A percentile compares a stretch with the other conserved stretches of the same genome.
phyloP scores from a whole-genome alignment of 306 rosid genomes.

The Morella rubra region DNA sequence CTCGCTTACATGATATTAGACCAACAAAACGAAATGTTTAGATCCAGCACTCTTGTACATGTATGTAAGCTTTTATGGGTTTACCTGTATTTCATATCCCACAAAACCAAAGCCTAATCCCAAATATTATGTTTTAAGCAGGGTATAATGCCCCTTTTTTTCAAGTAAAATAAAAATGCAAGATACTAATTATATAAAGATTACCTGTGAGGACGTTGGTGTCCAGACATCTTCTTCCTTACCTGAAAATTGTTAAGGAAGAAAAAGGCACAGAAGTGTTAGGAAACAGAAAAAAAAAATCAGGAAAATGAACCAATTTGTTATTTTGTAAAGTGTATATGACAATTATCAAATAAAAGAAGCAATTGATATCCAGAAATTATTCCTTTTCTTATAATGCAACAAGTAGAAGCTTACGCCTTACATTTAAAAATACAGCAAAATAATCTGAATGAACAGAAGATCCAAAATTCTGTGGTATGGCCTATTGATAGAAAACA shows the following conservation, averaged over 20 bases:
- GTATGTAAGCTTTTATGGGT: neutral
- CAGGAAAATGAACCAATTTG: neutral
- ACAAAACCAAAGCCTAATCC: constrained; percentile 2
- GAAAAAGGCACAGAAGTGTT: constrained; percentile 16
- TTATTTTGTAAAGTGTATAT: constrained; percentile 5
- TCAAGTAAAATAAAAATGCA: neutral
- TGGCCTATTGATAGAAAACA: neutral
- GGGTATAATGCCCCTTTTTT: neutral
- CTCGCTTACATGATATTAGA: neutral
- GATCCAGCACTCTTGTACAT: neutral
- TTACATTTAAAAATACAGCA: constrained; percentile 4
- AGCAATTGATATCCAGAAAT: constrained; percentile 7
- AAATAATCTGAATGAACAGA: neutral
- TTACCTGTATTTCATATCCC: neutral
- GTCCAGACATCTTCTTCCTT: constrained; percentile 70
- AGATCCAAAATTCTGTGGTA: neutral
- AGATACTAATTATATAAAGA: neutral
- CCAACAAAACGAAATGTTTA: neutral
- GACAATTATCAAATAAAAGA: constrained; percentile 8
- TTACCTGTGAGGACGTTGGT: constrained; percentile 71
- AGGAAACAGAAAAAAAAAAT: constrained; percentile 1
- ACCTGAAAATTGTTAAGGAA: constrained; percentile 52
- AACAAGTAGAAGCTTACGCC: constrained; percentile 5
- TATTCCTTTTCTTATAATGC: neutral
- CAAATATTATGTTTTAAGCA: neutral